Conservation (phyloP, 176 grass and related monocot species). For the Puccinellia tenuiflora region DNA sequence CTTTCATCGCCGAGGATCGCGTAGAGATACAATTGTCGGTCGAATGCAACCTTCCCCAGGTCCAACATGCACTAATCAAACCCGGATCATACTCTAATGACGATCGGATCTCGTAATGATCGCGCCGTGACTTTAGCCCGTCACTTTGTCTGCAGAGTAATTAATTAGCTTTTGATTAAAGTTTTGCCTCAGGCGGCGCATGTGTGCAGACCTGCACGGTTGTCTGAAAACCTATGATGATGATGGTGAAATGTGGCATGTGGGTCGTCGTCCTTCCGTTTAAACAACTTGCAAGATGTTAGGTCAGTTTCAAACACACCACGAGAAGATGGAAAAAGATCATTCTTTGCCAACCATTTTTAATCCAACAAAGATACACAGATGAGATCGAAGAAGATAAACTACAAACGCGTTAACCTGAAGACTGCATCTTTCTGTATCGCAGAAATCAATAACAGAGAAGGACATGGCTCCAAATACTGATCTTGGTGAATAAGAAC, state of each 20-base stretch:
- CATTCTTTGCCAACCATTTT: background rate
- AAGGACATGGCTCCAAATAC: slow-evolving; percentile 11
- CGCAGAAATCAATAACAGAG: too few species aligned
- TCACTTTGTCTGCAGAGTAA: background rate
- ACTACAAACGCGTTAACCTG: background rate
- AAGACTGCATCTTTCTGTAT: background rate
- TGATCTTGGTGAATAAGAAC: slow-evolving; percentile 7
- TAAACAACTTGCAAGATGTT: slow-evolving; percentile 23
- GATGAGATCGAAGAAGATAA: too few species aligned
- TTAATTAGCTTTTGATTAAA: slow-evolving; percentile 39
- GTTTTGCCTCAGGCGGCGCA: background rate
- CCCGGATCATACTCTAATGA: slow-evolving; percentile 31
- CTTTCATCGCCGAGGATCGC: slow-evolving; percentile 34
- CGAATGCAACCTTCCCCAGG: slow-evolving; percentile 33
- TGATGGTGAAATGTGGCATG: background rate
- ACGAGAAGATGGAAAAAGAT: background rate
- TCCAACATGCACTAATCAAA: slow-evolving; percentile 3
- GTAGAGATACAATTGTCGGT: slow-evolving; percentile 52
- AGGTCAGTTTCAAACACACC: slow-evolving; percentile 10
- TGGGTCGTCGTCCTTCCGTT: slow-evolving; percentile 5
- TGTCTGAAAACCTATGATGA: background rate
- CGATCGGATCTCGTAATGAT: slow-evolving; percentile 3
- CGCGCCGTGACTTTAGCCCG: slow-evolving; percentile 32
- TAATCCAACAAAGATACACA: background rate
- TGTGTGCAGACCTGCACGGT: background rate